These are phyloP conservation scores for Nidula microcarpa DNA, from an alignment of 768 basidiomycete genomes.

Conservation along the genomic window DNA sequence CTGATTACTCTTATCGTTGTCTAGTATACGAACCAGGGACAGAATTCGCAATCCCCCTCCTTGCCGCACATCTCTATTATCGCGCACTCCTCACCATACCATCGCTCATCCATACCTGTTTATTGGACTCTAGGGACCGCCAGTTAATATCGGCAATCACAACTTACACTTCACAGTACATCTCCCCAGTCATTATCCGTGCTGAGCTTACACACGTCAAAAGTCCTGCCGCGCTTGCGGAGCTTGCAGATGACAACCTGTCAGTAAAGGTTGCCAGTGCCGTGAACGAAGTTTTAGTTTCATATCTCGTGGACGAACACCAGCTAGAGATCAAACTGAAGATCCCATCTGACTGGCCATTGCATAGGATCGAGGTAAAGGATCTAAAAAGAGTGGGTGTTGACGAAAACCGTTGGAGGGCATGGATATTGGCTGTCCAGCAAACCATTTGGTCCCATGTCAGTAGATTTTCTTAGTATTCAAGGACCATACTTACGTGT, in stretches of 20 bases:
- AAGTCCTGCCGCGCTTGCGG: constrained; percentile 46
- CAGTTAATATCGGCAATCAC: constrained; percentile 77
- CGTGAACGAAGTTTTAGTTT: constrained; percentile 78
- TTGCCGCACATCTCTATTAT: constrained; percentile 88
- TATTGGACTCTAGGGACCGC: constrained; percentile 84
- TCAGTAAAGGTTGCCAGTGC: constrained; percentile 71
- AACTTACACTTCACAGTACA: constrained; percentile 75
- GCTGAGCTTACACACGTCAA: constrained; percentile 78
- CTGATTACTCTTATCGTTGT: constrained; percentile 1
- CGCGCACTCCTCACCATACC: constrained; percentile 82
- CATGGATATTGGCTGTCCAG: constrained; percentile 91
- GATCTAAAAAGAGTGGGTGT: constrained; percentile 86
- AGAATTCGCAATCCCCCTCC: constrained; percentile 50
- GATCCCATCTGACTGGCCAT: constrained; percentile 88
- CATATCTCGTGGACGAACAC: constrained; percentile 91
- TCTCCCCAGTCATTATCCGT: constrained; percentile 85
- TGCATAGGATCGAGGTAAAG: constrained; percentile 83
- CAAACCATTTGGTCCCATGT: constrained; percentile 89
- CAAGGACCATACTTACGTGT: neutral
- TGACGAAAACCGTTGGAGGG: constrained; percentile 85
- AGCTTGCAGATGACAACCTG: constrained; percentile 72
- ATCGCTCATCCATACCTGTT: constrained; percentile 82
- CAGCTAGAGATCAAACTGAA: constrained; percentile 84
- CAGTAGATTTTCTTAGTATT: constrained; percentile 15
- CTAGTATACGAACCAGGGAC: constrained; percentile 58